A percentile compares a stretch with the other conserved stretches of the same genome.
Conservation (phyloP, 2,329 filamentous ascomycete species). For the Alternaria conjuncta region DNA sequence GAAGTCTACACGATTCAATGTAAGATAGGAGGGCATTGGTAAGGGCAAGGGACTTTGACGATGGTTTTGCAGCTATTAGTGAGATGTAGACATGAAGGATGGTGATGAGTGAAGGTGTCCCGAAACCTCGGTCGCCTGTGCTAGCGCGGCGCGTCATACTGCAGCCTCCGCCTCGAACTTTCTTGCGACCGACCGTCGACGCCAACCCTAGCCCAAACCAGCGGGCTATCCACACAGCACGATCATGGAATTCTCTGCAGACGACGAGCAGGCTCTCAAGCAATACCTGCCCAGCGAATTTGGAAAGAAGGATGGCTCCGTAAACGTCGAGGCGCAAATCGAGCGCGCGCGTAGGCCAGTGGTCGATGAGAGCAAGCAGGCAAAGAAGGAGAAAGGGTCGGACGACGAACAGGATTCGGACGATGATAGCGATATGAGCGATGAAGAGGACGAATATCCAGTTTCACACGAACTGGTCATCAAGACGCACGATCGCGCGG, state of each 20-base stretch:
- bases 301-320: constrained; percentile 77
- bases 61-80: background rate
- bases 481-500: constrained; percentile 87
- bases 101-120: background rate
- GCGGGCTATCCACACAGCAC: constrained; percentile 8
- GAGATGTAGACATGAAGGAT: background rate
- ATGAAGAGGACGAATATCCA: constrained; percentile 85
- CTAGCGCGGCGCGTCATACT: constrained; percentile 19
- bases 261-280: constrained; percentile 71
- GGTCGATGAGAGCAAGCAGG: constrained; percentile 43
- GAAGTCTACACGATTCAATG: background rate
- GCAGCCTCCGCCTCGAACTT: constrained; percentile 11
- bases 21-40: background rate
- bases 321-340: constrained; percentile 81
- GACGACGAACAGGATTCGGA: constrained; percentile 46
- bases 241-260: constrained; percentile 39
- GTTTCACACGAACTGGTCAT: constrained; percentile 91
- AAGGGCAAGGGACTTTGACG: background rate
- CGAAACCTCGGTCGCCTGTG: background rate
- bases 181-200: background rate
- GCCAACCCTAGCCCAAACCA: constrained; percentile 4
- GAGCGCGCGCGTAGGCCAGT: constrained; percentile 73
- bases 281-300: constrained; percentile 83
- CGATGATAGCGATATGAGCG: constrained; percentile 63
- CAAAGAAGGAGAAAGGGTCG: constrained; percentile 37